Percentiles rank a stretch among this genome's conserved stretches.
Evolutionary conservation across 352 stramenopile genomes (phyloP).

Genomic region (Phytophthora citricola): DNA sequence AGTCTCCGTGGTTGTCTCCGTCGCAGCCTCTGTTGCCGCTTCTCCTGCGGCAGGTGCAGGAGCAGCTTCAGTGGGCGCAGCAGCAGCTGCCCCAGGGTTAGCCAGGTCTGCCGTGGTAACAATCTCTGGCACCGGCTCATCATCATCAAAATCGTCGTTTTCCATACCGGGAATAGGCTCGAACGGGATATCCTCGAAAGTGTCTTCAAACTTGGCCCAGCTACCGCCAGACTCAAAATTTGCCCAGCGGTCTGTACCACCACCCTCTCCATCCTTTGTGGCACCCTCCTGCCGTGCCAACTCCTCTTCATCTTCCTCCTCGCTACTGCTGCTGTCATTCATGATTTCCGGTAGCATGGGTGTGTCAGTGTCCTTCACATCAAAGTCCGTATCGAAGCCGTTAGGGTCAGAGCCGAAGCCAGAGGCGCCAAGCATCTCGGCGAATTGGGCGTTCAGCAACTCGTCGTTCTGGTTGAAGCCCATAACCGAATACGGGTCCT

Average conservation of each 20-base stretch:
- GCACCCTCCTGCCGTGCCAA: constrained; percentile 44
- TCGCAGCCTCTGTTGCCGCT: constrained; percentile 16
- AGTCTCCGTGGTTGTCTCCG: constrained; percentile 22
- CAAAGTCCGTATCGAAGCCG: constrained; percentile 80
- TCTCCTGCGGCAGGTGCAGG: constrained; percentile 13
- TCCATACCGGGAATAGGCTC: constrained; percentile 61
- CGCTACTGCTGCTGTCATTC: constrained; percentile 89
- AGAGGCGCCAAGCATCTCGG: constrained; percentile 80
- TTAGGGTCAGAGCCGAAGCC: constrained; percentile 61
- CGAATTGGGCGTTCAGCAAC: constrained; percentile 84
- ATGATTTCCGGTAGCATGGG: constrained; percentile 86
- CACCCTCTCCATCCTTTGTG: constrained; percentile 17
- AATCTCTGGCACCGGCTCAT: constrained; percentile 31
- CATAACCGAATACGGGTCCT: constrained; percentile 82
- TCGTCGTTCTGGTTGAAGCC: constrained; percentile 78
- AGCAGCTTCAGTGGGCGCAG: constrained; percentile 6
- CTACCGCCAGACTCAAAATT: constrained; percentile 68
- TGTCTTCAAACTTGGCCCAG: constrained; percentile 78
- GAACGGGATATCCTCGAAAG: constrained; percentile 67
- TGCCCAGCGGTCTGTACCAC: constrained; percentile 55
- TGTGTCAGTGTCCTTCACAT: constrained; percentile 73
- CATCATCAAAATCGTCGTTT: constrained; percentile 51
- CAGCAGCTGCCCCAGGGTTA: constrained; percentile 8
- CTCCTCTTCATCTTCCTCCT: constrained; percentile 84
- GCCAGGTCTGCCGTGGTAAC: constrained; percentile 35